Conservation (phyloP, 169 alveolate species). For the Babesia ovis region DNA sequence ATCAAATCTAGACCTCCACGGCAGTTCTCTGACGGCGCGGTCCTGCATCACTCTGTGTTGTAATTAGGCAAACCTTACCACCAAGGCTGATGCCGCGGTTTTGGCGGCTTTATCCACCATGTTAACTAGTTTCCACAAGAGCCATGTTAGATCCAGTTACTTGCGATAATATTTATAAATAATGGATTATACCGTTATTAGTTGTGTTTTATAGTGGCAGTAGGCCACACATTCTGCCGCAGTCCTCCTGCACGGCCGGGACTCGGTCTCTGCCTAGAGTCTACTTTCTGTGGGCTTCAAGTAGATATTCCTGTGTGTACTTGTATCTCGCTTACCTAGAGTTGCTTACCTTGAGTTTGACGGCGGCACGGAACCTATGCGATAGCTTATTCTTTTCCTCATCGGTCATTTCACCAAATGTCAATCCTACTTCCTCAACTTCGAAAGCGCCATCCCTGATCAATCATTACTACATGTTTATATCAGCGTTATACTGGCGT, state of each 20-base stretch:
- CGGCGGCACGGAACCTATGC: constrained; percentile 60
- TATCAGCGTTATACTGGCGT: not conserved
- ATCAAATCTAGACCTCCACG: constrained; percentile 80
- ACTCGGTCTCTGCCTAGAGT: not conserved
- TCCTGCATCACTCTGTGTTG: constrained; percentile 53
- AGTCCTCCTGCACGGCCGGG: not conserved
- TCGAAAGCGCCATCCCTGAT: constrained; percentile 53
- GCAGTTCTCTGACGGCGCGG: constrained; percentile 80
- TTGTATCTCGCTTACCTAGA: too few species aligned
- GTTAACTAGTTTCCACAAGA: not conserved
- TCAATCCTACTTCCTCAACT: constrained; percentile 21
- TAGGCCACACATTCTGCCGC: constrained; percentile 7
- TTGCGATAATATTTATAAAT: not conserved
- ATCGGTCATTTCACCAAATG: constrained; percentile 46
- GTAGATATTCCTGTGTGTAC: constrained; percentile 56
- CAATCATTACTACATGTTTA: not conserved
- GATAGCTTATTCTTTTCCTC: constrained; percentile 52
- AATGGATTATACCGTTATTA: not conserved
- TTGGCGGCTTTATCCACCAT: constrained; percentile 3
- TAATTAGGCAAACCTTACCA: not conserved
- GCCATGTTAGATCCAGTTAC: not conserved
- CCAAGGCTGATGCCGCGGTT: constrained; percentile 33
- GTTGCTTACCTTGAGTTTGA: constrained; percentile 42
- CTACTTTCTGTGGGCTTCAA: constrained; percentile 15
- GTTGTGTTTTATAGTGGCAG: not conserved